Base-by-base conservation (phyloP, 768 basidiomycete species). In the Hericium coralloides region DNA sequence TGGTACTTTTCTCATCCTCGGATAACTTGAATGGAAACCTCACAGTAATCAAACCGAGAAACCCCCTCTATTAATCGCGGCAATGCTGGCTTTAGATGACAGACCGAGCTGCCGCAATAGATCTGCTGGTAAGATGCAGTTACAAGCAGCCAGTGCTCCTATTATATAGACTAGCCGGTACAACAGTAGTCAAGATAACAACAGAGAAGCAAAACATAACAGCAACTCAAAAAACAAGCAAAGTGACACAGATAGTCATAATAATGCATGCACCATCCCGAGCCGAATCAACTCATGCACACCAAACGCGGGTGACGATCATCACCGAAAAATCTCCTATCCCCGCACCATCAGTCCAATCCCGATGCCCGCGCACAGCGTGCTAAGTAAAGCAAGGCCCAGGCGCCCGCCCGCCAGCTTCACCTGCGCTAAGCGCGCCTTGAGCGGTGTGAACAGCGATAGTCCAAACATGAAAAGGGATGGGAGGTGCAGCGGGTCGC, bases 401-500 rank as follows among this genome's bases (percentile, higher is more conserved):
- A 71, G 62, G 31, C 70, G 61, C 49, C 18, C 48, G 45, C 53
- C 60, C 47, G 63, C 65, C 63, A 54, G 56, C 53, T n/a, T 60
- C 61, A 38, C 59, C 56, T 61, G 66, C 22, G 54, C 58, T 2
- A 77, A 52, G 15, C 64, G 63, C 18, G 62, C 58, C 52, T 66
- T 70, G 38, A 74, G 60, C 2, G 84, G 84, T 0, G 72, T 75
- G 9, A 87, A 60, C 23, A 87, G 73, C 9, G 85, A 87, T 25
- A 85, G 57, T 1, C 85, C 82, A 63, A 85, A 78, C 49, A 80
- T 64, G 7, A 88, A 14, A 31, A 88, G 68, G 5, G 84, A 85
- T 1, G 85, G 83, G 38, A 87, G 65, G 65, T 87, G 84, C 15
- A 89, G 68, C 1, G 86, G 87, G 60, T 88, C 86, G 58, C 84